Conservation (phyloP, 2,329 filamentous ascomycete species). For the Zymoseptoria passerinii region DNA sequence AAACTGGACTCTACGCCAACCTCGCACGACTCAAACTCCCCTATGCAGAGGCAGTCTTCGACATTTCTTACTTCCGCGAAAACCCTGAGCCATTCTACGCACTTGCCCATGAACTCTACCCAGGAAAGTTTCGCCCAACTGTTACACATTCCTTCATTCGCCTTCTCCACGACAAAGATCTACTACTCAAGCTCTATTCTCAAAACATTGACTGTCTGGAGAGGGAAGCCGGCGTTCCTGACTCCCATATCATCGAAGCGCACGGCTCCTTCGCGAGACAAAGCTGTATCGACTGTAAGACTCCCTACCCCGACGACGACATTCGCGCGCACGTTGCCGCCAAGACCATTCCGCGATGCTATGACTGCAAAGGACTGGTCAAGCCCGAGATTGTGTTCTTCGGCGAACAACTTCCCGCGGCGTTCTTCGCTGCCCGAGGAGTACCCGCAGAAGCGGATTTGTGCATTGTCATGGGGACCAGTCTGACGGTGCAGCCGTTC, state of each 20-base stretch:
- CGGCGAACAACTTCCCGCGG: slow-evolving; percentile 61
- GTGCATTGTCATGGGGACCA: slow-evolving; percentile 80
- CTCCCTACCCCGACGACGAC: slow-evolving; percentile 58
- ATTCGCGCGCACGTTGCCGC: slow-evolving; percentile 63
- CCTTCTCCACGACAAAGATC: slow-evolving; percentile 67
- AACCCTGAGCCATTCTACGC: slow-evolving; percentile 88
- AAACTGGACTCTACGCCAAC: slow-evolving; percentile 90
- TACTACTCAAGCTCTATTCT: slow-evolving; percentile 81
- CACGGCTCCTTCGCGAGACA: slow-evolving; percentile 92
- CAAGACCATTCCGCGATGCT: slow-evolving; percentile 64
- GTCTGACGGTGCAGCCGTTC: slow-evolving; percentile 80
- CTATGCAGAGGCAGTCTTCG: slow-evolving; percentile 87
- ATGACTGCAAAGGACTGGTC: slow-evolving; percentile 65
- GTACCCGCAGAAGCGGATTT: slow-evolving; percentile 61
- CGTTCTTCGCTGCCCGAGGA: slow-evolving; percentile 53
- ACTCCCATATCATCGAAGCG: slow-evolving; percentile 77
- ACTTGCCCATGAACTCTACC: slow-evolving; percentile 84
- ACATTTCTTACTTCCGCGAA: slow-evolving; percentile 77
- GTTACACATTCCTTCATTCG: slow-evolving; percentile 83
- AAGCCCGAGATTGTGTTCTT: slow-evolving; percentile 97
- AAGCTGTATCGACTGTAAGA: slow-evolving; percentile 81
- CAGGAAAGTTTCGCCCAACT: slow-evolving; percentile 80
- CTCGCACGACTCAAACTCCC: slow-evolving; percentile 78
- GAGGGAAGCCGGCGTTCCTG: slow-evolving; percentile 72
- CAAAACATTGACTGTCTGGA: slow-evolving; percentile 98